phyloP scores from a whole-genome alignment of 768 basidiomycete species.

The Pisolithus microcarpus region DNA sequence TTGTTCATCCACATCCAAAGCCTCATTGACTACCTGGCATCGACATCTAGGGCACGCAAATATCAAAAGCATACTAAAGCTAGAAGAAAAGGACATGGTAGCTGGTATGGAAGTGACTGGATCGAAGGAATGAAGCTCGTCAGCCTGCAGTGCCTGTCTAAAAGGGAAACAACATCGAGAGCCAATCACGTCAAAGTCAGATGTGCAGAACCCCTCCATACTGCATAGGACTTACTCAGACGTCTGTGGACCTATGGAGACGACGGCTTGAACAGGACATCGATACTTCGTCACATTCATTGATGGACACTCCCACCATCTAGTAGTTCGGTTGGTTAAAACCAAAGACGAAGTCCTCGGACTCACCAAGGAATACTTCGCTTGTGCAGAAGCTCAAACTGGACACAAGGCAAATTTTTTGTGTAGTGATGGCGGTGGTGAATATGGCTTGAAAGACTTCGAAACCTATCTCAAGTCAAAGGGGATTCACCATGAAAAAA shows the following conservation, averaged over 20 bases:
- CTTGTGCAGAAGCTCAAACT: constrained; percentile 5
- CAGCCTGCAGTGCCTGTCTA: constrained; percentile 13
- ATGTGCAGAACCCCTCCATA: neutral
- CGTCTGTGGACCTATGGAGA: constrained; percentile 15
- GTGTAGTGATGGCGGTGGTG: constrained; percentile 15
- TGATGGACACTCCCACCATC: constrained; percentile 12
- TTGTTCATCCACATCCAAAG: neutral
- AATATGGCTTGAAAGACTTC: constrained; percentile 13
- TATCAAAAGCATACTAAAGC: neutral
- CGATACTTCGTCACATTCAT: constrained; percentile 16
- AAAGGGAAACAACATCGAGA: constrained; percentile 17
- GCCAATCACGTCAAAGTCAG: constrained; percentile 7
- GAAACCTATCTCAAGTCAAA: constrained; percentile 4
- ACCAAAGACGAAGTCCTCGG: constrained; percentile 8
- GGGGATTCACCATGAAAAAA: constrained; percentile 13
- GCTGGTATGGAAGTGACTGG: neutral
- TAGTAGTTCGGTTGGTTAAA: constrained; percentile 7
- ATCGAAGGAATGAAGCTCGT: neutral
- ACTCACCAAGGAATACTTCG: constrained; percentile 9
- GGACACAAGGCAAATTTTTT: constrained; percentile 14
- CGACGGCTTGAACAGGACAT: neutral
- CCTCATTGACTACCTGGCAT: constrained; percentile 2
- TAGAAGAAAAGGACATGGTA: constrained; percentile 5
- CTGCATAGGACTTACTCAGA: constrained; percentile 10
- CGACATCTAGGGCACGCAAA: neutral